Percentiles rank a stretch among this genome's conserved stretches.
Evolutionary conservation across 768 basidiomycete species (phyloP).

Genomic region (Hygrophorus pudorinus): DNA sequence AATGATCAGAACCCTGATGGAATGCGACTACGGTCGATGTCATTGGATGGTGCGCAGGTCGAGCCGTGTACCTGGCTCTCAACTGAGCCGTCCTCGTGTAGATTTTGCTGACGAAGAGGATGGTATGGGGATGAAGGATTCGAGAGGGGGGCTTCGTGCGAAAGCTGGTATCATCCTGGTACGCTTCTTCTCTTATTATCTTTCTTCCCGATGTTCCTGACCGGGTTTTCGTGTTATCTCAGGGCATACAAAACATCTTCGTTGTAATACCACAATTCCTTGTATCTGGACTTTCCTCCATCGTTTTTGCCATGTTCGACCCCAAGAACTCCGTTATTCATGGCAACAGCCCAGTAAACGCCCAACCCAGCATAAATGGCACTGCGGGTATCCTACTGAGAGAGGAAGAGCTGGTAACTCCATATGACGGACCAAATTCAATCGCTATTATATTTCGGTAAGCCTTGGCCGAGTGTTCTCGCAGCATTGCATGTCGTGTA

Average conservation of each 20-base stretch:
- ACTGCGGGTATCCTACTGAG: neutral
- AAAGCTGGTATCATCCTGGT: slow-evolving; percentile 88
- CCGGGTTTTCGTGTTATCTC: neutral
- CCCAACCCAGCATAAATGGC: slow-evolving; percentile 2
- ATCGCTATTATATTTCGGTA: slow-evolving; percentile 76
- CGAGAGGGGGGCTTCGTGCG: slow-evolving; percentile 44
- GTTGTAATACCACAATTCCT: slow-evolving; percentile 93
- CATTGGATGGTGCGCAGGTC: slow-evolving; percentile 11
- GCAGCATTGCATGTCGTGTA: neutral
- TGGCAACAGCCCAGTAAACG: slow-evolving; percentile 9
- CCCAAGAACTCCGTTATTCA: slow-evolving; percentile 39
- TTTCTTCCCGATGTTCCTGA: neutral
- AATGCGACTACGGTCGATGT: slow-evolving; percentile 1
- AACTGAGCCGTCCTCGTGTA: slow-evolving; percentile 38
- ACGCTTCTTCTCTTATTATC: slow-evolving; percentile 20
- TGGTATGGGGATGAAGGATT: slow-evolving; percentile 16
- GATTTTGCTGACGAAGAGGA: slow-evolving; percentile 11
- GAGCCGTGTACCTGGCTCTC: slow-evolving; percentile 24
- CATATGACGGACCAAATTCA: slow-evolving; percentile 42
- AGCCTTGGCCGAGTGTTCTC: slow-evolving; percentile 16
- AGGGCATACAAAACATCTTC: slow-evolving; percentile 96
- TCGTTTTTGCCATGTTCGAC: slow-evolving; percentile 83
- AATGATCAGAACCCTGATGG: slow-evolving; percentile 12
- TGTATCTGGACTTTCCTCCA: slow-evolving; percentile 74
- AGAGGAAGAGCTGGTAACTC: slow-evolving; percentile 8